phyloP scores from a whole-genome alignment of 1,139 yeast species.

The Hemisphaericaspora subhashii region DNA sequence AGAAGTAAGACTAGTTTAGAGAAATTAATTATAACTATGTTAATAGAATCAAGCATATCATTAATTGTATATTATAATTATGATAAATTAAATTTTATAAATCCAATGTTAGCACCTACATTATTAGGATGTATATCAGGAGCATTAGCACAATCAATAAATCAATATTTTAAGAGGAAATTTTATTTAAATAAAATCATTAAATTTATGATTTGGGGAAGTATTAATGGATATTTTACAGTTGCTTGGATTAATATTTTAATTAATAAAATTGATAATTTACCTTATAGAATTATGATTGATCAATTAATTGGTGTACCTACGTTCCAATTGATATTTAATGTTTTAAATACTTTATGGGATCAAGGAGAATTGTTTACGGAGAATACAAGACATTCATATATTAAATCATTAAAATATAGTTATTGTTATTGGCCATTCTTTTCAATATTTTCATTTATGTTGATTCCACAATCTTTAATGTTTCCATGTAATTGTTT shows the following conservation, averaged over 20 bases:
- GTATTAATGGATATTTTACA: constrained; percentile 55
- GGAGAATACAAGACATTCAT: constrained; percentile 30
- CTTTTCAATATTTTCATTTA: constrained; percentile 51
- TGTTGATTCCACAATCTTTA: constrained; percentile 44
- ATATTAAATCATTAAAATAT: constrained; percentile 48
- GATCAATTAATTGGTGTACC: constrained; percentile 62
- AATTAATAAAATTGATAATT: constrained; percentile 33
- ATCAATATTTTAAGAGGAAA: constrained; percentile 46
- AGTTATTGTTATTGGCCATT: constrained; percentile 63
- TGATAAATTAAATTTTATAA: constrained; percentile 19
- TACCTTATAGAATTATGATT: constrained; percentile 38
- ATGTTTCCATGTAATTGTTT: constrained; percentile 61
- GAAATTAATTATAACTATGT: constrained; percentile 18
- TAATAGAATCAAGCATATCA: constrained; percentile 26
- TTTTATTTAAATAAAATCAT: constrained; percentile 40
- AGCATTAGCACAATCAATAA: constrained; percentile 57
- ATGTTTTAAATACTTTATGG: constrained; percentile 53
- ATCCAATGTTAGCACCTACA: constrained; percentile 39
- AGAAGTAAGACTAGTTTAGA: constrained; percentile 18
- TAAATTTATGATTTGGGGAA: constrained; percentile 64
- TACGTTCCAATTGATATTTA: constrained; percentile 51
- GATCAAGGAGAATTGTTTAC: constrained; percentile 45
- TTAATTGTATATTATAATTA: constrained; percentile 30
- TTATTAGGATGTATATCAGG: constrained; percentile 51
- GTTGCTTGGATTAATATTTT: constrained; percentile 58